Conservation (phyloP, 192 early-diverging fungal species). For the Linnemannia elongata region DNA sequence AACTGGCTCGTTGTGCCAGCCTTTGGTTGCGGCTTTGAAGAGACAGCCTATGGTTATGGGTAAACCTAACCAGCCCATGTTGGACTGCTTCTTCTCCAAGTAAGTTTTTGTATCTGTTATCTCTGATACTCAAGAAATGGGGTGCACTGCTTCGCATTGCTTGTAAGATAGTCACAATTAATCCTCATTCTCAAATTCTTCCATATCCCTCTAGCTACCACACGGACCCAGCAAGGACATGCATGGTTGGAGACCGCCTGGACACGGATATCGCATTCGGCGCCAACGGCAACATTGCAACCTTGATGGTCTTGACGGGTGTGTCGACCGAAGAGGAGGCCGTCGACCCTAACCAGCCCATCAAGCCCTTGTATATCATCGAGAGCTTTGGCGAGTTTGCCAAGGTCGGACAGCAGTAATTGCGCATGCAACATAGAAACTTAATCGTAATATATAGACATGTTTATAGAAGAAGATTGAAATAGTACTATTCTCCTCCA, state of each 20-base stretch:
- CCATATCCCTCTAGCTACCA: constrained; percentile 58
- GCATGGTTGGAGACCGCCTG: constrained; percentile 97
- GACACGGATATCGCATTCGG: constrained; percentile 98
- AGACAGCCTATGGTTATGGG: constrained; percentile 90
- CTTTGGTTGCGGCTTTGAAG: constrained; percentile 83
- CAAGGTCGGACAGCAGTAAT: constrained; percentile 17
- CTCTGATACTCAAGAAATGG: too few relatives aligned
- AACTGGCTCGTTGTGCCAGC: constrained; percentile 84
- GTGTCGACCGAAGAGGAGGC: constrained; percentile 58
- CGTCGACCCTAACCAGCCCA: constrained; percentile 41
- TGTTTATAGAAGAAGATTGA: not conserved
- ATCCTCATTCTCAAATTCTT: not conserved
- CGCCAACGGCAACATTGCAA: constrained; percentile 83
- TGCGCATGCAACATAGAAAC: not conserved
- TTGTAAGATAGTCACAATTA: not conserved
- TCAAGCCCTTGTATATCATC: constrained; percentile 63
- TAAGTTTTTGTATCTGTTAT: constrained; percentile 52
- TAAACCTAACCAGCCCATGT: constrained; percentile 94
- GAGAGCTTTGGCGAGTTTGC: constrained; percentile 62
- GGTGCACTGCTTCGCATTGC: constrained; percentile 3
- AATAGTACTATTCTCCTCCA: constrained; percentile 18
- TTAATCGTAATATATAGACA: not conserved
- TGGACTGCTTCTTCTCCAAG: constrained; percentile 91
- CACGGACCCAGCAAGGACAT: constrained; percentile 84
- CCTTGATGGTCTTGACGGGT: constrained; percentile 94